phyloP scores from a whole-genome alignment of 2,329 filamentous ascomycete species.

The Gliomastix tumulicola region DNA sequence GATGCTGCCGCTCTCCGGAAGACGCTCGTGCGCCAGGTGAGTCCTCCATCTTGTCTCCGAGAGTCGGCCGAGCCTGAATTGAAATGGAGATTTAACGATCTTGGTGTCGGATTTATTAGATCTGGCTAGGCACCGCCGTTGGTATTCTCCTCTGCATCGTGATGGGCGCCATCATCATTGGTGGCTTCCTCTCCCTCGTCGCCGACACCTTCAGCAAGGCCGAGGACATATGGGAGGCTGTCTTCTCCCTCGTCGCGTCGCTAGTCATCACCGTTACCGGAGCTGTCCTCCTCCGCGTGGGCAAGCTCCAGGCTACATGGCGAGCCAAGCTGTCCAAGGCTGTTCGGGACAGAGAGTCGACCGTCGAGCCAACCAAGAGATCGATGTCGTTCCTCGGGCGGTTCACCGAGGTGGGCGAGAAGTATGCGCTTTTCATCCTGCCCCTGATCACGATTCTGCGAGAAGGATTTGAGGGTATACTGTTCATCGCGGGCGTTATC shows the following conservation, averaged over 20 bases:
- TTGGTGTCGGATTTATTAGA: too few species aligned
- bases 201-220: slow-evolving; percentile 58
- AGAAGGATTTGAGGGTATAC: slow-evolving; percentile 78
- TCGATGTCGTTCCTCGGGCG: slow-evolving; percentile 30
- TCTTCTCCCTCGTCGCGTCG: slow-evolving; percentile 67
- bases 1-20: slow-evolving; percentile 54
- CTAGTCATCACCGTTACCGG: slow-evolving; percentile 80
- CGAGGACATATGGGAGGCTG: slow-evolving; percentile 76
- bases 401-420: slow-evolving; percentile 50
- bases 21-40: slow-evolving; percentile 52
- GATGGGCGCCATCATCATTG: slow-evolving; percentile 62
- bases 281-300: slow-evolving; percentile 70
- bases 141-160: slow-evolving; percentile 60
- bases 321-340: slow-evolving; percentile 70
- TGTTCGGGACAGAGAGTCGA: slow-evolving; percentile 22
- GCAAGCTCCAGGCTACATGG: slow-evolving; percentile 84
- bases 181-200: slow-evolving; percentile 62
- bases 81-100: slow-evolving; percentile 47
- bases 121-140: slow-evolving; percentile 57
- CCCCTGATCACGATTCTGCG: slow-evolving; percentile 84
- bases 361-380: background rate
- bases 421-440: slow-evolving; percentile 79
- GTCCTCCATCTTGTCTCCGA: slow-evolving; percentile 48
- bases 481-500: slow-evolving; percentile 81
- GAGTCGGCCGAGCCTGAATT: slow-evolving; percentile 64